A percentile compares a stretch with the other conserved stretches of the same genome.
Evolutionary conservation across 768 basidiomycete species (phyloP).

Genomic region (Exidia glandulosa): DNA sequence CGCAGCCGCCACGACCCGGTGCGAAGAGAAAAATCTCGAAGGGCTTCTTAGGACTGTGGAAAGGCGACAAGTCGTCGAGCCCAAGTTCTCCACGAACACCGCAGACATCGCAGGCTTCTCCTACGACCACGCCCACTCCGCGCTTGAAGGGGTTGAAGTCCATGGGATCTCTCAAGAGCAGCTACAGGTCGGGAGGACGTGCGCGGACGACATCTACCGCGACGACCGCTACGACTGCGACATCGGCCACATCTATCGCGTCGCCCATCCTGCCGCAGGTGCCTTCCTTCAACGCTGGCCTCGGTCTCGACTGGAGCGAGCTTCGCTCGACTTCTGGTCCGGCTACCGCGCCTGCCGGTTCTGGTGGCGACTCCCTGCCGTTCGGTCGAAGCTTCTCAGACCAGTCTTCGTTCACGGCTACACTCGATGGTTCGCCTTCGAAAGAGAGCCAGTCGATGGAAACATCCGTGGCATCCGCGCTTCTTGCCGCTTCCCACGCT

Average conservation of each 20-base stretch:
- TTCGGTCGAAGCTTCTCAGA: neutral
- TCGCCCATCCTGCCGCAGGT: slow-evolving; percentile 46
- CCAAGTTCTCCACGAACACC: slow-evolving; percentile 12
- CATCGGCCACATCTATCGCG: slow-evolving; percentile 3
- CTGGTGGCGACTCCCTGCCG: too few species aligned
- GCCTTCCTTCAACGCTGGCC: slow-evolving; percentile 41
- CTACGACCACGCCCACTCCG: slow-evolving; percentile 27
- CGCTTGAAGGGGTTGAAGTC: slow-evolving; percentile 62
- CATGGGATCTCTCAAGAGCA: slow-evolving; percentile 59
- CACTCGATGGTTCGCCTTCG: neutral
- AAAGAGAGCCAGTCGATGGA: neutral
- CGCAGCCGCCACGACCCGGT: slow-evolving; percentile 13
- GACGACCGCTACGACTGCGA: slow-evolving; percentile 12
- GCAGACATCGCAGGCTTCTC: slow-evolving; percentile 32
- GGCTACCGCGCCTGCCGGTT: neutral
- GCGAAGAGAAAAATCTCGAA: slow-evolving; percentile 50
- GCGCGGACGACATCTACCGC: slow-evolving; percentile 30
- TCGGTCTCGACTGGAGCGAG: slow-evolving; percentile 34
- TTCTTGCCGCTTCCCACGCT: slow-evolving; percentile 89
- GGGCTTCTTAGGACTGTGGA: slow-evolving; percentile 53
- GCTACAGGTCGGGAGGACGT: neutral
- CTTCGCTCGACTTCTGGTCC: neutral
- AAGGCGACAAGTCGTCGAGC: slow-evolving; percentile 18
- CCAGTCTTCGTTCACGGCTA: neutral
- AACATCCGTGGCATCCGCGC: slow-evolving; percentile 28